A percentile compares a stretch with the other conserved stretches of the same genome.
Conservation (phyloP, 306 rosid genomes). For the Sechiopsis laciniata region DNA sequence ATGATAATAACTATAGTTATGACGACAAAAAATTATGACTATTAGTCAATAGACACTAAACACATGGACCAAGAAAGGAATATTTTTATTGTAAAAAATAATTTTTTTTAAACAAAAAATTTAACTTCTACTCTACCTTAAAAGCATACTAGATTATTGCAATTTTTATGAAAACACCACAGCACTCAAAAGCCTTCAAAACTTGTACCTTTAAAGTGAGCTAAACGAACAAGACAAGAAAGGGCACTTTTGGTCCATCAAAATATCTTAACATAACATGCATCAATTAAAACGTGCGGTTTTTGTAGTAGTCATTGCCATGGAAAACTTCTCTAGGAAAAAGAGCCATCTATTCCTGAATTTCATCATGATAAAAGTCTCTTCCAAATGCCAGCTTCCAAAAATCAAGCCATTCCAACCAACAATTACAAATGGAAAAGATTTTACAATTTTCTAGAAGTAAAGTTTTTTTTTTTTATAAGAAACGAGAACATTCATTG, state of each 20-base stretch:
- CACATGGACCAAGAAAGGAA: not conserved
- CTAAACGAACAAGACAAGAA: not conserved
- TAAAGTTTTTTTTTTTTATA: too few relatives aligned
- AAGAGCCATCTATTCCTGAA: not conserved
- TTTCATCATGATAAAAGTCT: not conserved
- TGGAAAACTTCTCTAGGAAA: not conserved
- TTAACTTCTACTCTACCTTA: not conserved
- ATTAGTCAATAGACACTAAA: not conserved
- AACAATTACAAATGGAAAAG: not conserved
- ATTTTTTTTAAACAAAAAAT: too few relatives aligned
- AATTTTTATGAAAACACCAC: not conserved
- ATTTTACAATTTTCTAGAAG: not conserved
- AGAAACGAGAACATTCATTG: too few relatives aligned
- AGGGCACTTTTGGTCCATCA: not conserved
- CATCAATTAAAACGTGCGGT: not conserved
- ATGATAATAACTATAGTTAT: not conserved
- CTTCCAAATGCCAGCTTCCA: not conserved
- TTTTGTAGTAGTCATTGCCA: not conserved
- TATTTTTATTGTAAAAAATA: not conserved
- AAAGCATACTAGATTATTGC: not conserved
- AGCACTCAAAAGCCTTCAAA: not conserved
- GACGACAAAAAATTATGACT: not conserved
- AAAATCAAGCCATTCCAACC: not conserved
- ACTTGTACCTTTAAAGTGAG: not conserved
- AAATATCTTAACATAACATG: constrained; percentile 3